phyloP scores from a whole-genome alignment of 1,284 basidiomycete species.

The Malassezia caprae region DNA sequence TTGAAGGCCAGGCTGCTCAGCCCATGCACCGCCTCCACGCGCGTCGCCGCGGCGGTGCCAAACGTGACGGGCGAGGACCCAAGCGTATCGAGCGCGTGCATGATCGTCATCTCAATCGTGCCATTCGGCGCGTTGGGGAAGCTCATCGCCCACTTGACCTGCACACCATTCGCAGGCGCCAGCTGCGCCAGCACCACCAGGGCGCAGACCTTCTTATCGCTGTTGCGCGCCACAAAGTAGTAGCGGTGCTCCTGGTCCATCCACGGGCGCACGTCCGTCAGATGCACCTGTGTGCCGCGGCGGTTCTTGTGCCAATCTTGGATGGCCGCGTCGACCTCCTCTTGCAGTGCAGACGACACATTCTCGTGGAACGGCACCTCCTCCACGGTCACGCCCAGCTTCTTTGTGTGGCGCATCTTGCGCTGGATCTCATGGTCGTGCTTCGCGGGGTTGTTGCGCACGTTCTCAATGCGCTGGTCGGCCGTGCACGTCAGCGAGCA shows the following conservation, averaged over 20 bases:
- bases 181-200: constrained; percentile 56
- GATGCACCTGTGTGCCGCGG: constrained; percentile 56
- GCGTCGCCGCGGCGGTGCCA: constrained; percentile 34
- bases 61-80: constrained; percentile 52
- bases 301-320: constrained; percentile 52
- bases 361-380: constrained; percentile 36
- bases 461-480: constrained; percentile 55
- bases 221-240: constrained; percentile 55
- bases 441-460: constrained; percentile 49
- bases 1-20: constrained; percentile 31
- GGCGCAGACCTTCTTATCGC: constrained; percentile 50
- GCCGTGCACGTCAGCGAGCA: constrained; percentile 54
- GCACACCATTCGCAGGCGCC: constrained; percentile 53
- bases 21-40: constrained; percentile 29
- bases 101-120: constrained; percentile 53
- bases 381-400: constrained; percentile 53
- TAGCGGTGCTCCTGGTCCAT: constrained; percentile 54
- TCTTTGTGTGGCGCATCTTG: constrained; percentile 54
- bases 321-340: constrained; percentile 51
- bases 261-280: constrained; percentile 55
- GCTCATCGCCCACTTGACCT: constrained; percentile 58
- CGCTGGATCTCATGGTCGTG: constrained; percentile 52
- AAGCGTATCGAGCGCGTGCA: constrained; percentile 53
- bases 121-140: constrained; percentile 56
- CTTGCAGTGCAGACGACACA: constrained; percentile 50